These are phyloP conservation scores for Xylaria sp. DNA, from an alignment of 2,329 filamentous ascomycete genomes.

Conservation along the genomic window DNA sequence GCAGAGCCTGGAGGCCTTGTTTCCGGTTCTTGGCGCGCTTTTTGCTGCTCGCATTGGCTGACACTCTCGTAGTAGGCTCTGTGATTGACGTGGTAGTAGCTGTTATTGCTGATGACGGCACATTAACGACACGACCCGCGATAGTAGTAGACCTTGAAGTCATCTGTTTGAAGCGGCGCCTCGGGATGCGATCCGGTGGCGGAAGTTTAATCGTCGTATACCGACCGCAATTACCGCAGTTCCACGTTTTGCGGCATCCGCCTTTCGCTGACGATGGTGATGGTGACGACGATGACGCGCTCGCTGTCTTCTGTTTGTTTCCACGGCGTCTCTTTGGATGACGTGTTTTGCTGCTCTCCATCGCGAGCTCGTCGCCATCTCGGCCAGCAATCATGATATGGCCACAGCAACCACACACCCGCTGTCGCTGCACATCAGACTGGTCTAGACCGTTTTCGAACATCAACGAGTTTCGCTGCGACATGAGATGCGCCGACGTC, in stretches of 20 bases:
- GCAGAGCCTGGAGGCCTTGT: conserved; percentile 71
- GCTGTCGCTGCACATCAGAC: conserved; percentile 63
- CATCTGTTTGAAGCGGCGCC: conserved; percentile 44
- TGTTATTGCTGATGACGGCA: neutral
- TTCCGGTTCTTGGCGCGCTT: conserved; percentile 74
- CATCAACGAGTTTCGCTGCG: conserved; percentile 61
- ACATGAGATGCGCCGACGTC: conserved; percentile 70
- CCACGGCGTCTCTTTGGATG: conserved; percentile 52
- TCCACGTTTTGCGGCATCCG: conserved; percentile 53
- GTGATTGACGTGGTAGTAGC: neutral
- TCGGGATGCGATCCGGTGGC: conserved; percentile 49
- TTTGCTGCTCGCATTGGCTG: conserved; percentile 69
- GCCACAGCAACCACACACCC: conserved; percentile 69
- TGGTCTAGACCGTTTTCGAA: conserved; percentile 57
- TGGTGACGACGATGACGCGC: neutral
- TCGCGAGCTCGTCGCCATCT: conserved; percentile 54
- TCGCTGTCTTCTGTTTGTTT: conserved; percentile 7
- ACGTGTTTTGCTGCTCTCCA: conserved; percentile 58
- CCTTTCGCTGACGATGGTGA: neutral
- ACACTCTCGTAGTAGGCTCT: conserved; percentile 46
- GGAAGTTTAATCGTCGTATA: conserved; percentile 57
- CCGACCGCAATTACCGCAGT: conserved; percentile 59
- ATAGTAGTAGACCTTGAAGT: conserved; percentile 36
- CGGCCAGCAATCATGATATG: conserved; percentile 68
- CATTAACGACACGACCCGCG: neutral